Base-by-base conservation (phyloP, 176 grass and related monocot species). In the Phragmites australis region DNA sequence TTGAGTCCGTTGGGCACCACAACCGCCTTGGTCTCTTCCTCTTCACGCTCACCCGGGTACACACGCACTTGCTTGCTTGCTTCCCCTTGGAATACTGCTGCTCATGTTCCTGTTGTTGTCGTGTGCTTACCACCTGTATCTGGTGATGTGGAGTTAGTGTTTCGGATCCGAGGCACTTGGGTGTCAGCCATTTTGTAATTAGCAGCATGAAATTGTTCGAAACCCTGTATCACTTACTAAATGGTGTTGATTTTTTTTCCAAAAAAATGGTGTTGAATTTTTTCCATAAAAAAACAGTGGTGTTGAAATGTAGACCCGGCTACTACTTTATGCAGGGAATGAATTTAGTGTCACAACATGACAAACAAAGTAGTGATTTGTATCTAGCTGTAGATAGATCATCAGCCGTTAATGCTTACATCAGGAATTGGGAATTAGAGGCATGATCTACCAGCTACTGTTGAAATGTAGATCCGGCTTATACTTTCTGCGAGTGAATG, bases 1-100 rank as follows among this genome's bases (percentile, higher is more conserved):
- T 90, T 87, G 72, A 88, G 26, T 92, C 94, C 44, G 25, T 92
- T 54, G n/a, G 87, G 2, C 69, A 94, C 23, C 87, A 97, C 82
- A 89, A 88, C 68, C 94, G 91, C 70, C 89, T 97, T 45, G 91
- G 94, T 1, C 94, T 91, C 86, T 89, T 93, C 89, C 87, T 93
- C 65, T 91, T 93, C 85, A 82, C 89, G 18, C 94, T 93, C 69
- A 88, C 84, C 70, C 77, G 84, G 50, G 93, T 97, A 77, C 31
- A 65, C 9, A 52, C 44, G 12, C 34, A 5, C 16, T 8, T 25
- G 17, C 68, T 51, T n/a, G 25, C 47, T 50, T 13, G 30, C 61
- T 58, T 25, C 29, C 60, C 16, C 26, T 17, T 8, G 14, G 12
- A 21, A 46, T 57, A 22, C 14, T 9, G 37, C 11, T 49, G 16